These are phyloP conservation scores for Catunica adiposa DNA, from an alignment of 2,329 filamentous ascomycete species.

Conservation along the genomic window DNA sequence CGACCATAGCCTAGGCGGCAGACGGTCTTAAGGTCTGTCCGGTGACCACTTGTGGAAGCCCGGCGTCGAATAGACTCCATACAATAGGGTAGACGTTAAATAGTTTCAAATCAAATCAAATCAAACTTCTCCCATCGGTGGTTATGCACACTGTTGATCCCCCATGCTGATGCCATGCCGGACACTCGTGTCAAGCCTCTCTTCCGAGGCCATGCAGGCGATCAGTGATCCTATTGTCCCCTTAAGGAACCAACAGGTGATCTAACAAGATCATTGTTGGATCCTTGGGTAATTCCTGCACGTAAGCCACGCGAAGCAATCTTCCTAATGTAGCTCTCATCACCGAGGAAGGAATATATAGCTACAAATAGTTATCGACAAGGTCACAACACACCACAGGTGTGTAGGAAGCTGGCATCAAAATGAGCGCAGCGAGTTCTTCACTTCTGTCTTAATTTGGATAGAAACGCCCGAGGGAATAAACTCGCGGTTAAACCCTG, in stretches of 20 bases:
- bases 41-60: too few species aligned
- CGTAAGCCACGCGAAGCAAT: background rate
- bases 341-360: background rate
- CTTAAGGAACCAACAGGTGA: too few species aligned
- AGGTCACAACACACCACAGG: background rate
- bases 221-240: background rate
- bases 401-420: background rate
- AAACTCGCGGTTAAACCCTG: background rate
- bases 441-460: background rate
- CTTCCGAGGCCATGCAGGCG: too few species aligned
- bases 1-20: too few species aligned
- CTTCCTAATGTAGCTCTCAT: background rate
- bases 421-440: background rate
- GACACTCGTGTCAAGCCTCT: background rate
- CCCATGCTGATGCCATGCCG: background rate
- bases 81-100: too few species aligned
- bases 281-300: too few species aligned
- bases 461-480: background rate
- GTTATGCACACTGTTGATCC: background rate
- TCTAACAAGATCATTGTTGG: too few species aligned
- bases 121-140: too few species aligned
- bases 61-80: too few species aligned
- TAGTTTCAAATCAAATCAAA: too few species aligned
- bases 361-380: background rate
- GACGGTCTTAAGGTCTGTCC: too few species aligned